Evolutionary conservation across 2,329 filamentous ascomycete genomes (phyloP), one percentile per base, ranked within the genome.

Genomic region (Aspergillus ibericus): DNA sequence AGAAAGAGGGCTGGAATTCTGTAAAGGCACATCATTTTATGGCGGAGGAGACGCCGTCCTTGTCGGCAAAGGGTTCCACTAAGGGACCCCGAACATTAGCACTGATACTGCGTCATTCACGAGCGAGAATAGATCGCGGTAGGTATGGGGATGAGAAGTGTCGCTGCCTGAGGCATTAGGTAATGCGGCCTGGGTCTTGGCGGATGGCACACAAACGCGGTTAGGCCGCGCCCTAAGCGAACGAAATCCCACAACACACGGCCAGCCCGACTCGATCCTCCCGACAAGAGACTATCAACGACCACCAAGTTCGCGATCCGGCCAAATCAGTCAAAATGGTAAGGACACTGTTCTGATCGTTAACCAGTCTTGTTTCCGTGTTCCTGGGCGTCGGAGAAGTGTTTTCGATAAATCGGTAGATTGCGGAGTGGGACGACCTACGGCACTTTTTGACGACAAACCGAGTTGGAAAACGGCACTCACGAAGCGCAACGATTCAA

Each of bases 1-100:
- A 67, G 92, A 93, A 72, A 88, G 82, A 66, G 93, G 93, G 0
- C 76, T 97, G 55, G 90, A 93, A 68, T 86, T 86, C 59, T 84
- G 91, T 46, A 85, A 83, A 63, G 93, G 93, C 0, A 81, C 82
- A 5, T 76, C 96, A 46, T 98, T 93, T 92, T 97, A 96, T 77
- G 93, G 89, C 35, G 90, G 87, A 25, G 93, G 93, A 0, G 83
- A 89, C 63, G 89, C 86, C 3, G 81, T 96, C 16, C 69, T 78
- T 59, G 56, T 81, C 7, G 85, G 85, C 0, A 75, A 78, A 59
- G 83, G 79, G 1, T 82, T 81, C 8, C 27, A 38, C 6, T 27
- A 35, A 27, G 44, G n/a, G 10, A 18, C 34, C 27, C 34, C 10
- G 6, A 38, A 52, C 9, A 16, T 25, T 53, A 36, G 29, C 9